A percentile compares a stretch with the other conserved stretches of the same genome.
Evolutionary conservation across 176 grass and related monocot genomes (phyloP).

Genomic region (Raddia distichophylla): DNA sequence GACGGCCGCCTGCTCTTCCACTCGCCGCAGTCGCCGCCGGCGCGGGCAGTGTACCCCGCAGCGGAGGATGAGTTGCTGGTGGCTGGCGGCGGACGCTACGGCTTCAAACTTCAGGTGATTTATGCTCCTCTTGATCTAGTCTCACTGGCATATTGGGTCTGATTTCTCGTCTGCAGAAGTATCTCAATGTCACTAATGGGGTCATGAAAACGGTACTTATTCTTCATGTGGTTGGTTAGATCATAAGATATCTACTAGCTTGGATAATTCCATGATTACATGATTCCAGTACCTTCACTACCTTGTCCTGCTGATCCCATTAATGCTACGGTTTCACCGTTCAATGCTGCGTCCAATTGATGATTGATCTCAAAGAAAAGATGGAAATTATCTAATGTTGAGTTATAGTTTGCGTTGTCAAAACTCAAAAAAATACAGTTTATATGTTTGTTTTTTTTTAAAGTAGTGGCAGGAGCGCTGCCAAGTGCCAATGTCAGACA

Average conservation of each 20-base stretch:
- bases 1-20: conserved; percentile 44
- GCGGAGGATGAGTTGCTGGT: conserved; percentile 18
- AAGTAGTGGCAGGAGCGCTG: too few relatives aligned
- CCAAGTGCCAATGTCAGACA: too few relatives aligned
- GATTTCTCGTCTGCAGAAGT: not conserved
- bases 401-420: not conserved
- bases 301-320: conserved; percentile 10
- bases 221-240: not conserved
- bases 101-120: conserved; percentile 46
- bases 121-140: conserved; percentile 35
- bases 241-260: not conserved
- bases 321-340: not conserved
- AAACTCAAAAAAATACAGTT: not conserved
- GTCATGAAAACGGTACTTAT: not conserved
- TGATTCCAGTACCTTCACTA: not conserved
- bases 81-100: not conserved
- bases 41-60: not conserved
- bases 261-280: conserved; percentile 21
- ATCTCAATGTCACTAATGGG: not conserved
- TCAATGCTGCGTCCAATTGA: not conserved
- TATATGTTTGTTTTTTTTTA: not conserved
- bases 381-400: not conserved
- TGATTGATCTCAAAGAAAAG: not conserved
- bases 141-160: conserved; percentile 1
- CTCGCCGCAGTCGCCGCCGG: conserved; percentile 40